phyloP scores from a whole-genome alignment of 1,284 basidiomycete species.

The Ganoderma lingzhi region DNA sequence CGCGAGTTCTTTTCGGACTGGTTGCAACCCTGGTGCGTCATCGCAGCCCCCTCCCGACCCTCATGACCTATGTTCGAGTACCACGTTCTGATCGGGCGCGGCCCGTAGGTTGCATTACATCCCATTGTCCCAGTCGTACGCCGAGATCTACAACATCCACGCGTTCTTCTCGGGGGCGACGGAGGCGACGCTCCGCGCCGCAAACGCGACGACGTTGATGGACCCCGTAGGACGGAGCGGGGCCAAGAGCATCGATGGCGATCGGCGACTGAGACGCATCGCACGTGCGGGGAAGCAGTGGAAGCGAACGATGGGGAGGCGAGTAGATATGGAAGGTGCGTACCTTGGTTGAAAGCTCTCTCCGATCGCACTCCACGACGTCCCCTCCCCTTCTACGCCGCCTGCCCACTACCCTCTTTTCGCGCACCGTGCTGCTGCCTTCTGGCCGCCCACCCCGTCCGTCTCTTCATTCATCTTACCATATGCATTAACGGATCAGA shows the following conservation, averaged over 20 bases:
- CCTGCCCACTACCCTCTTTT: slow-evolving; percentile 15
- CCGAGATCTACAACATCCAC: slow-evolving; percentile 92
- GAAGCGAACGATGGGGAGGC: slow-evolving; percentile 84
- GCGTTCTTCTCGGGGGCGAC: slow-evolving; percentile 90
- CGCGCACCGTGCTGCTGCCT: slow-evolving; percentile 8
- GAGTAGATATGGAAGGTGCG: slow-evolving; percentile 90
- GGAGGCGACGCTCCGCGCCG: slow-evolving; percentile 60
- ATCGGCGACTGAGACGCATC: slow-evolving; percentile 80
- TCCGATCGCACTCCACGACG: slow-evolving; percentile 1
- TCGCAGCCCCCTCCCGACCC: slow-evolving; percentile 8
- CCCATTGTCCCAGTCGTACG: slow-evolving; percentile 85
- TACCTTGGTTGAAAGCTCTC: slow-evolving; percentile 29
- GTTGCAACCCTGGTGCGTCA: slow-evolving; percentile 81
- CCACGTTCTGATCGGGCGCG: slow-evolving; percentile 9
- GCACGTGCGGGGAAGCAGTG: slow-evolving; percentile 90
- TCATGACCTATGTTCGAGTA: slow-evolving; percentile 7
- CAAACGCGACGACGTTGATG: slow-evolving; percentile 54
- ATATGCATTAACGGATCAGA: slow-evolving; percentile 5
- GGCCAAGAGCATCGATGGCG: slow-evolving; percentile 63
- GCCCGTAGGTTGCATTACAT: slow-evolving; percentile 88
- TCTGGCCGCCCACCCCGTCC: slow-evolving; percentile 16
- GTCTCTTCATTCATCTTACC: slow-evolving; percentile 12
- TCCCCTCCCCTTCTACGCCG: slow-evolving; percentile 1
- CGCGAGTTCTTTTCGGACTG: slow-evolving; percentile 89
- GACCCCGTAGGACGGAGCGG: slow-evolving; percentile 41